These are phyloP conservation scores for Aspergillus saccharolyticus DNA, from an alignment of 495 filamentous ascomycete genomes.

Conservation along the genomic window DNA sequence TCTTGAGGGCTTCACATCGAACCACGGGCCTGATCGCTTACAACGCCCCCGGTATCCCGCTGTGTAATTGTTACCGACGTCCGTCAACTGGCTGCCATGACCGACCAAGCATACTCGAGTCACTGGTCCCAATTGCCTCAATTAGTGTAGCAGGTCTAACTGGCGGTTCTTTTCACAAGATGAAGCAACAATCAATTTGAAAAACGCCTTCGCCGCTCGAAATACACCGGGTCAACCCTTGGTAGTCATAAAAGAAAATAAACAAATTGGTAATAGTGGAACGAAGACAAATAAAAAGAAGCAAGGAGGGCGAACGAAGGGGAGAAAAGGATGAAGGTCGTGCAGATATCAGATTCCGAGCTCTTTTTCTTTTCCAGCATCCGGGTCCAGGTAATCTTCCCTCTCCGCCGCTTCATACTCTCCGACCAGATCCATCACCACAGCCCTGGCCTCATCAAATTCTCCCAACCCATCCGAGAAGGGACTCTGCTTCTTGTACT, in stretches of 20 bases:
- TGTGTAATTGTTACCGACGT: not conserved
- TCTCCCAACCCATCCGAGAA: constrained; percentile 88
- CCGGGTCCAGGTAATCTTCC: constrained; percentile 76
- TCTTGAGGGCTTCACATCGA: too few relatives aligned
- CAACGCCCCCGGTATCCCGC: not conserved
- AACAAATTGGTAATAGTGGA: constrained; percentile 7
- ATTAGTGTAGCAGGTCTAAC: not conserved
- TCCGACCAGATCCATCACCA: constrained; percentile 78
- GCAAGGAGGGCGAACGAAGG: constrained; percentile 9
- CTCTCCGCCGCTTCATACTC: constrained; percentile 96
- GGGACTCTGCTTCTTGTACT: constrained; percentile 88
- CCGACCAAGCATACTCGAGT: not conserved
- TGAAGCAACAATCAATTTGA: constrained; percentile 10
- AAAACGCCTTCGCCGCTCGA: constrained; percentile 18
- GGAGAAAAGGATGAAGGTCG: constrained; percentile 5
- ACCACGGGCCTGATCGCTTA: too few relatives aligned
- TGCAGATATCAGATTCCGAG: constrained; percentile 20
- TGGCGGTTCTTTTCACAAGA: not conserved
- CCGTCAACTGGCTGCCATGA: not conserved
- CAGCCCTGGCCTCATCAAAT: constrained; percentile 89
- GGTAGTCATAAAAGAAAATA: constrained; percentile 13
- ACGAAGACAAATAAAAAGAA: constrained; percentile 1
- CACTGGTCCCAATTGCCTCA: not conserved
- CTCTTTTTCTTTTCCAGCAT: constrained; percentile 49
- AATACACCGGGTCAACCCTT: constrained; percentile 17